Evolutionary conservation across 768 basidiomycete genomes (phyloP), one percentile per base, ranked within the genome.

Genomic region (Wakefieldia striispora): DNA sequence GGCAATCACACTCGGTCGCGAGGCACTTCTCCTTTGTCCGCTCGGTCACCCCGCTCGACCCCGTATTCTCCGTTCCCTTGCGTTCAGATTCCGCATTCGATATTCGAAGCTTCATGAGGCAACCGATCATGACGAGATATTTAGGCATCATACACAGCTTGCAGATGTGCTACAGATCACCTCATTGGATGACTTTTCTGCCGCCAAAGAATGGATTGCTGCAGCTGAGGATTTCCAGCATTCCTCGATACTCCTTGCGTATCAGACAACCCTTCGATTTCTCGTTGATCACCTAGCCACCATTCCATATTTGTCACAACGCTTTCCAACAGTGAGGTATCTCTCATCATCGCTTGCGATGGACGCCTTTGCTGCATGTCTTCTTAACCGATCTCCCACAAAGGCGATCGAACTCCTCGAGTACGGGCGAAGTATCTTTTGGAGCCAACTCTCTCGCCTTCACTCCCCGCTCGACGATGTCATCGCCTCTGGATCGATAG

Each of bases 351-450:
- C 56, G 5, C 49, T 57, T 26, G 45, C 45, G 13, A 24, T 26
- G 11, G 53, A 55, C 41, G 54, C 54, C 13, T 51, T 54, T 17
- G 43, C 56, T 2, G 46, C 46, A 19, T 57, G 51, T 29, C 63
- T 61, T 20, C 51, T 36, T 5, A 23, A 31, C 4, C 40, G 43
- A 3, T 26, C 55, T 36, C 48, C 50, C 20, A 47, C 54, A 9
- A 47, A 43, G 12, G 62, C 58, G 37, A 43, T 70, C 6, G 63
- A 68, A 46, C 65, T 67, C 58, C 51, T 70, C 4, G 62, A 61
- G 36, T 57, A 59, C 14, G 57, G 60, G 6, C 23, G 59, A n/a
- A 49, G 47, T 1, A 20, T 64, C 6, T 40, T n/a, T 62, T 40
- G 40, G 23, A 16, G 12, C 40, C 40, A 40, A 12, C 40, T 40